Evolutionary conservation across 768 basidiomycete species (phyloP).

Genomic region (Baorangia bicolor): DNA sequence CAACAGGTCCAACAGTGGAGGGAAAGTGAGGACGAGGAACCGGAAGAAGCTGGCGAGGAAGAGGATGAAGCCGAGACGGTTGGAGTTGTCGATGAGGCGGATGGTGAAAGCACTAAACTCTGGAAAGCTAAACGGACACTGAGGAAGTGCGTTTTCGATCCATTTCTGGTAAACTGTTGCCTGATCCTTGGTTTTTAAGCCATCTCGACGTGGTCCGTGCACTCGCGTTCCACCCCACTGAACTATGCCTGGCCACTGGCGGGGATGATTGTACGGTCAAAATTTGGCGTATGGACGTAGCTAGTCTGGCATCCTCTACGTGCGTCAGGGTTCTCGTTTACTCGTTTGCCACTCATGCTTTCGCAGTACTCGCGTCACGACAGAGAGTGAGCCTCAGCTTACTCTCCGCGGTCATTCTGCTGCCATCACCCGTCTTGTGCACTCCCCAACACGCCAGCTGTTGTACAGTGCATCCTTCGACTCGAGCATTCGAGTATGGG

Average conservation of each 20-base stretch:
- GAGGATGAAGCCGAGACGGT: slow-evolving; percentile 59
- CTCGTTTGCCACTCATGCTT: slow-evolving; percentile 3
- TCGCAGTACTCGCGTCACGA: slow-evolving; percentile 62
- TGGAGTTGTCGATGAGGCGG: slow-evolving; percentile 58
- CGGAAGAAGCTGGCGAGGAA: slow-evolving; percentile 68
- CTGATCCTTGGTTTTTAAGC: slow-evolving; percentile 39
- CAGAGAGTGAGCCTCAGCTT: slow-evolving; percentile 89
- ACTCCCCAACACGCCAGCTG: slow-evolving; percentile 70
- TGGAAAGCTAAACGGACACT: slow-evolving; percentile 89
- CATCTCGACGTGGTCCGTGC: slow-evolving; percentile 93
- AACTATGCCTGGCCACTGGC: slow-evolving; percentile 84
- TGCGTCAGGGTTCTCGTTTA: slow-evolving; percentile 42
- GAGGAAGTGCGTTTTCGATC: slow-evolving; percentile 67
- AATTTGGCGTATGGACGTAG: slow-evolving; percentile 88
- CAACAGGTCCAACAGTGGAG: slow-evolving; percentile 35
- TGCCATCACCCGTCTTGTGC: slow-evolving; percentile 82
- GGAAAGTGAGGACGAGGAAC: slow-evolving; percentile 56
- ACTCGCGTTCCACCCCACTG: slow-evolving; percentile 84
- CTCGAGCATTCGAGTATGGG: slow-evolving; percentile 91
- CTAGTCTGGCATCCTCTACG: slow-evolving; percentile 72
- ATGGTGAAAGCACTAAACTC: slow-evolving; percentile 66
- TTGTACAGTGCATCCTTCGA: slow-evolving; percentile 94
- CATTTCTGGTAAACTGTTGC: background rate
- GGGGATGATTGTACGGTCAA: slow-evolving; percentile 97
- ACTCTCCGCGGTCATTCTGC: slow-evolving; percentile 94